Evolutionary conservation across 768 basidiomycete genomes (phyloP).

Genomic region (Naganishia randhawae): DNA sequence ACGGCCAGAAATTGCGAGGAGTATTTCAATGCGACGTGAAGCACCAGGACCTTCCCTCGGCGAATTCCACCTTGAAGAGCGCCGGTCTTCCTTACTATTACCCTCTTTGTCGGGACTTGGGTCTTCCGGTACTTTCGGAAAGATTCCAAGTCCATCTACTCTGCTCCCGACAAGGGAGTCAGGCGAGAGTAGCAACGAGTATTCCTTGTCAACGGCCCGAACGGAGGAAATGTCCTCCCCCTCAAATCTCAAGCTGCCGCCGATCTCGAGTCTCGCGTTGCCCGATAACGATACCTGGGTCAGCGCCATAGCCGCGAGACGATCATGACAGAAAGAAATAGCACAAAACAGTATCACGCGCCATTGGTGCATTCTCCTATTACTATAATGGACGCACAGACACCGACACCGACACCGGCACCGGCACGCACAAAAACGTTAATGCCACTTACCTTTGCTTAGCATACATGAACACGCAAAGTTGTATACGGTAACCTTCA

Average conservation of each 20-base stretch:
- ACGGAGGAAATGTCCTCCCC: background rate
- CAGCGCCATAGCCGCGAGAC: background rate
- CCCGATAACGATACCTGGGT: background rate
- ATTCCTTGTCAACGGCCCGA: background rate
- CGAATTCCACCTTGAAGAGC: background rate
- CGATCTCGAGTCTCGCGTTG: conserved; percentile 8
- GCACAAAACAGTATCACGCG: background rate
- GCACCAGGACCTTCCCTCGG: conserved; percentile 1
- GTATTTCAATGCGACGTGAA: conserved; percentile 11
- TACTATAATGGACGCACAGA: background rate
- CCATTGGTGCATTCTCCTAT: background rate
- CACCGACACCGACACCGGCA: no score
- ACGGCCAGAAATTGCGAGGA: background rate
- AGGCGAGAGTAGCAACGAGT: background rate
- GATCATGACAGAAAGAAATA: background rate
- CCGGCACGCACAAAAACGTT: background rate
- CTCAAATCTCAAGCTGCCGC: conserved; percentile 9
- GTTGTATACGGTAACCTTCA: background rate
- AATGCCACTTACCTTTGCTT: background rate
- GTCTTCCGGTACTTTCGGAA: background rate
- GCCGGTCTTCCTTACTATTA: background rate
- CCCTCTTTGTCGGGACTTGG: background rate
- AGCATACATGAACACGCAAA: background rate
- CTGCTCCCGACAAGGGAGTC: background rate
- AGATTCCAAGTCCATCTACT: background rate